Conservation (phyloP, 2,329 filamentous ascomycete species). For the Aspergillus tanneri region DNA sequence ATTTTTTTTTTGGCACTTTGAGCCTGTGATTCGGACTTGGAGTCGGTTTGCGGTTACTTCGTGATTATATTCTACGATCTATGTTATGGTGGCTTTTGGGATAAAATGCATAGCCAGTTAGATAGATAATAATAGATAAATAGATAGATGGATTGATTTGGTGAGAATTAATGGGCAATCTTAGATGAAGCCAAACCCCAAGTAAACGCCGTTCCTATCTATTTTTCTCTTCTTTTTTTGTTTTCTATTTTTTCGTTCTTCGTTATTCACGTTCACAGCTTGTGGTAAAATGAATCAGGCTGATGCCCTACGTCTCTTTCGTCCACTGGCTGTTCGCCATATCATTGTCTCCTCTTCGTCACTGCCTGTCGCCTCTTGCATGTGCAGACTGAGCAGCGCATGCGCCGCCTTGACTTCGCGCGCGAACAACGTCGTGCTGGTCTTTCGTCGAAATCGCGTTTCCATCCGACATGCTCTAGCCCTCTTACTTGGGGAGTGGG, state of each 20-base stretch:
- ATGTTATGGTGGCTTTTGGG: no score
- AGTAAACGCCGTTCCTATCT: not conserved
- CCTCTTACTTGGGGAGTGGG: not conserved
- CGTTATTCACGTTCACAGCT: not conserved
- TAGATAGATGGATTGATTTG: not conserved
- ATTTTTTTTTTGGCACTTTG: no score
- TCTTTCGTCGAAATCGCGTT: slow-evolving; percentile 9
- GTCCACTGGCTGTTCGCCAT: not conserved
- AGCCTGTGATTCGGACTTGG: no score
- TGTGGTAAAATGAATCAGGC: slow-evolving; percentile 4
- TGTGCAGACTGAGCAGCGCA: slow-evolving; percentile 36
- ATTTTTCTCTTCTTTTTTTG: not conserved
- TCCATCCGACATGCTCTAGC: slow-evolving; percentile 4
- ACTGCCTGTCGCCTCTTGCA: slow-evolving; percentile 28
- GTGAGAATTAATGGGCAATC: not conserved
- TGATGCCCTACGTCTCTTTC: slow-evolving; percentile 21
- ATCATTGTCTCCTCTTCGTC: slow-evolving; percentile 16
- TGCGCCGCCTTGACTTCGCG: slow-evolving; percentile 40
- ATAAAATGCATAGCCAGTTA: not conserved
- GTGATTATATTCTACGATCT: no score
- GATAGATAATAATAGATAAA: not conserved
- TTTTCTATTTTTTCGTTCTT: not conserved
- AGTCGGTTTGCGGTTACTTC: not conserved
- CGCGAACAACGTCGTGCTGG: slow-evolving; percentile 25
- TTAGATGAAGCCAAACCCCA: not conserved